Percentiles rank a stretch among this genome's conserved stretches.
These are phyloP conservation scores for Rhodotorula paludigena DNA, from an alignment of 768 basidiomycete genomes.

Conservation along the genomic window DNA sequence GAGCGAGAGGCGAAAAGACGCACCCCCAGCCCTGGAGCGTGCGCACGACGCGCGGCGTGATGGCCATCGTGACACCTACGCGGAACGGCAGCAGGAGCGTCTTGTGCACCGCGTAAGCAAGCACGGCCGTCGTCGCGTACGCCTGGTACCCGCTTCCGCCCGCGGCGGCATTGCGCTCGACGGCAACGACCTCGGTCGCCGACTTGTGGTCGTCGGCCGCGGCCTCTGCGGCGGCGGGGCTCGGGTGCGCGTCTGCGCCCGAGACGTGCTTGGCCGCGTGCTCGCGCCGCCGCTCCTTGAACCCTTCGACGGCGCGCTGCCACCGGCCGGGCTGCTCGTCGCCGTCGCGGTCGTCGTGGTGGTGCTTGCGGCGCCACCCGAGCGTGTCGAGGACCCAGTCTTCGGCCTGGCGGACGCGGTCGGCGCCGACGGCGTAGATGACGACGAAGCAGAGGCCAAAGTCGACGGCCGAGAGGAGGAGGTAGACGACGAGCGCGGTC, in stretches of 20 bases:
- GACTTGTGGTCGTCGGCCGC: not conserved
- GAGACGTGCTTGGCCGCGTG: constrained; percentile 5
- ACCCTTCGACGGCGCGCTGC: constrained; percentile 17
- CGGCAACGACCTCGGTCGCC: not conserved
- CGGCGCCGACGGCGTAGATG: constrained; percentile 82
- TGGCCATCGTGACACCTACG: constrained; percentile 68
- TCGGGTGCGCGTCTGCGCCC: not conserved
- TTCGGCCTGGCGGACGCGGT: constrained; percentile 71
- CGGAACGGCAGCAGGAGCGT: constrained; percentile 82
- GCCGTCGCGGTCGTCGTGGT: constrained; percentile 6
- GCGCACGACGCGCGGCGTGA: constrained; percentile 40
- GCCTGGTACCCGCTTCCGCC: constrained; percentile 60
- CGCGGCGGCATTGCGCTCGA: constrained; percentile 3
- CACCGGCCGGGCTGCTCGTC: constrained; percentile 26
- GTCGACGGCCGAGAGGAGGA: constrained; percentile 67
- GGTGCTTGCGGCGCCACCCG: constrained; percentile 38
- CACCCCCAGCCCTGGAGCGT: constrained; percentile 35
- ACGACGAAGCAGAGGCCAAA: constrained; percentile 77
- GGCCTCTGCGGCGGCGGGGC: not conserved
- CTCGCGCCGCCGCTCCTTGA: constrained; percentile 15
- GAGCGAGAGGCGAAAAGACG: not conserved
- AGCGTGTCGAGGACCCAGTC: constrained; percentile 51
- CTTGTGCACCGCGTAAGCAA: constrained; percentile 96
- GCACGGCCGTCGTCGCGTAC: constrained; percentile 81
- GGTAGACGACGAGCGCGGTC: constrained; percentile 90